Evolutionary conservation across 371 early-diverging fungal species (phyloP), one percentile per base, ranked within the genome.

Genomic region (Mortierella sp.): DNA sequence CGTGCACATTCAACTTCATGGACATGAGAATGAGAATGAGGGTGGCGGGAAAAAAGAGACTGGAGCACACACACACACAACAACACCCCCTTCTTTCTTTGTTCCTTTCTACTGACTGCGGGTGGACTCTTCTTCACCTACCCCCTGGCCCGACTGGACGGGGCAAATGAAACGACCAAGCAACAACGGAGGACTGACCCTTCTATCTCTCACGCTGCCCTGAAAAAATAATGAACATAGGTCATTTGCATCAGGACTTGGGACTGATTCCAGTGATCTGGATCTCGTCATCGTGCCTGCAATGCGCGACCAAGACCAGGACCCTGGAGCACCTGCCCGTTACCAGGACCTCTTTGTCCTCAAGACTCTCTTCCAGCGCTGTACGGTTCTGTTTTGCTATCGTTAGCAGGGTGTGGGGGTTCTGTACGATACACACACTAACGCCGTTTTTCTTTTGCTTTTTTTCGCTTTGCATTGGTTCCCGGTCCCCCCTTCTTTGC

Each of bases 171-270:
- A 28, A 48, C 40, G 16, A 40, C 59, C 6, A 21, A 31, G 3
- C 26, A 54, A 10, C 24, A 28, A 37, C 13, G 64, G 77, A 53
- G 67, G 71, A 78, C 72, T 67, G 74, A 74, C 78, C 31, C 19
- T 74, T 48, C 46, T 73, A 37, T 50, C 28, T 21, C 70, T n/a
- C n/a, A 19, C 64, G 50, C 14, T 40, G 67, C 28, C 75, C 21
- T 37, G 50, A 71, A 24, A 26, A 28, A 40, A 26, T 53, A 13
- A n/a, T 48, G 28, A 28, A 28, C 6, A 28, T 69, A 85, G 86
- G 44, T 85, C 86, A 72, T 85, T 71, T 19, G 81, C 81, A 74
- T 85, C 86, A 46, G 86, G 86, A 74, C 79, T 85, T 57, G 78
- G 69, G 43, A 81, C 79, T n/a, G 86, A 85, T 74, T 67, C 73